Percentiles rank a stretch among this genome's conserved stretches.
These are phyloP conservation scores for Ogataea neopini DNA, from an alignment of 805 yeast species.

Conservation along the genomic window DNA sequence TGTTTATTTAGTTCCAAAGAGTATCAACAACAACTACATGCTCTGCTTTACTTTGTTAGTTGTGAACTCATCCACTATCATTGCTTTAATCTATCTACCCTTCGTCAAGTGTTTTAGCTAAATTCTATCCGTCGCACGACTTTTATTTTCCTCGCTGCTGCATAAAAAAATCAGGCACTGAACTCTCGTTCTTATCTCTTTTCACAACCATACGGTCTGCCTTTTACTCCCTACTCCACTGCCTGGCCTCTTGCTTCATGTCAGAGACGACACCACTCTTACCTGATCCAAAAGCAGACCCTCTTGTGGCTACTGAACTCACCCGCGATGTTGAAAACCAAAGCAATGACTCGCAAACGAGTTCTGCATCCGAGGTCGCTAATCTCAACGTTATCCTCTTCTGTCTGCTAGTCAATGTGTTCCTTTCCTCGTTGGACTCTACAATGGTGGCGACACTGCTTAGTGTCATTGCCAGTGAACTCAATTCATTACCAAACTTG, in stretches of 20 bases:
- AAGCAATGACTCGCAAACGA: background rate
- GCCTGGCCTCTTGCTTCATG: background rate
- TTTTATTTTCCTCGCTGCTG: no score
- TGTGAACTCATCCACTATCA: no score
- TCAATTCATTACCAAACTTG: slow-evolving; percentile 43
- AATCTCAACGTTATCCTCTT: slow-evolving; percentile 11
- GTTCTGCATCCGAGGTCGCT: background rate
- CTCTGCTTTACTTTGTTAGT: no score
- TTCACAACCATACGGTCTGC: no score
- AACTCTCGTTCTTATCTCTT: no score
- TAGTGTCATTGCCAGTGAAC: slow-evolving; percentile 52
- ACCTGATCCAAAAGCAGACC: background rate
- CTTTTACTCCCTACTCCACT: background rate
- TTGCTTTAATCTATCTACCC: no score
- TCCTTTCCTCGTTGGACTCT: slow-evolving; percentile 51
- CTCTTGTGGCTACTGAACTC: background rate
- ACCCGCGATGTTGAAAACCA: background rate
- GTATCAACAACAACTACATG: no score
- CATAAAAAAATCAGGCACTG: no score
- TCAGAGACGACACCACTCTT: background rate
- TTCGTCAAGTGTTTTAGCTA: no score
- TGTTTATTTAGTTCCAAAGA: no score
- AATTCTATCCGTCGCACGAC: no score
- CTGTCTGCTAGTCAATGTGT: slow-evolving; percentile 32
- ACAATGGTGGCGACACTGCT: slow-evolving; percentile 56